These are phyloP conservation scores for Cladosporium sp. DNA, from an alignment of 2,329 filamentous ascomycete genomes.

Conservation along the genomic window DNA sequence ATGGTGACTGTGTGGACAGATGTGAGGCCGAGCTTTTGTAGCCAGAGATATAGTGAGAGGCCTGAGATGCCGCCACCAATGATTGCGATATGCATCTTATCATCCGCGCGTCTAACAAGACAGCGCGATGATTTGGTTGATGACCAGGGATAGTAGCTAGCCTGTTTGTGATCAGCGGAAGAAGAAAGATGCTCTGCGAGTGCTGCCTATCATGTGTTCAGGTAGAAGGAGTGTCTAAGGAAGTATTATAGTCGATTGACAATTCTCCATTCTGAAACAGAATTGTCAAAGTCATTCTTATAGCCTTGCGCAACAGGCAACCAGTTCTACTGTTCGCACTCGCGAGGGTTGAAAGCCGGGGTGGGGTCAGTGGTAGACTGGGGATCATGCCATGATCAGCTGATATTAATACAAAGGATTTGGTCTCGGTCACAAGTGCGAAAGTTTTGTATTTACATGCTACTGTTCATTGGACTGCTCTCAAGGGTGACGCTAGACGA, in stretches of 20 bases:
- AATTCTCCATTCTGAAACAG: too few relatives aligned
- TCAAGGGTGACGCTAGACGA: neutral
- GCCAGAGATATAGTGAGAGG: conserved; percentile 24
- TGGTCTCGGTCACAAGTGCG: neutral
- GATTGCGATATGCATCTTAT: conserved; percentile 20
- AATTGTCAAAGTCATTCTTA: neutral
- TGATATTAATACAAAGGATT: neutral
- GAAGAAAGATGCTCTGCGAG: neutral
- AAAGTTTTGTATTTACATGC: neutral
- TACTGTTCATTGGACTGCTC: neutral
- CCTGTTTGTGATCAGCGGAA: neutral
- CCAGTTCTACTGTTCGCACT: neutral
- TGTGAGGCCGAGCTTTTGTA: conserved; percentile 18
- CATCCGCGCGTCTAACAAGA: neutral
- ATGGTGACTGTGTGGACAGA: conserved; percentile 14
- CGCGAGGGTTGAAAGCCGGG: neutral
- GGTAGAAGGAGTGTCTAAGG: neutral
- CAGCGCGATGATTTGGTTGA: neutral
- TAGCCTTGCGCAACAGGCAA: neutral
- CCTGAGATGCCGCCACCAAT: conserved; percentile 23
- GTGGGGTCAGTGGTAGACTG: neutral
- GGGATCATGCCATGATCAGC: conserved; percentile 5
- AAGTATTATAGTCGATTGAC: too few relatives aligned
- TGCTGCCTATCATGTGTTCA: neutral
- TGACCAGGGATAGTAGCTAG: too few relatives aligned